phyloP scores from a whole-genome alignment of 2,329 filamentous ascomycete species.

The Alternaria triticina region DNA sequence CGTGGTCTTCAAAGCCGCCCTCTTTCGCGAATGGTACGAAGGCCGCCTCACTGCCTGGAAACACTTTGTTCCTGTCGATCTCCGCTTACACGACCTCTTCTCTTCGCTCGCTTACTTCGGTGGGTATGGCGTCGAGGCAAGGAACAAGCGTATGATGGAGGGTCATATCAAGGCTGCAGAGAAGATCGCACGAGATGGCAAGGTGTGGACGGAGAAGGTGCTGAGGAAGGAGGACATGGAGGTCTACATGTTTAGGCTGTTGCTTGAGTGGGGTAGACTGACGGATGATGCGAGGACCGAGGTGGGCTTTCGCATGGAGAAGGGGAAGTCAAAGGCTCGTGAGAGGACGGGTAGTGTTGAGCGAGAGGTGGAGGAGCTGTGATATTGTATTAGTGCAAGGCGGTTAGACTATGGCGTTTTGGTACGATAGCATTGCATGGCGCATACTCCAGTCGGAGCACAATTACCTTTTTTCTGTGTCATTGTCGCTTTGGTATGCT shows the following conservation, averaged over 20 bases:
- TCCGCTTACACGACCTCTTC: conserved; percentile 75
- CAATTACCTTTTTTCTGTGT: background rate
- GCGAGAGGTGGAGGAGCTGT: background rate
- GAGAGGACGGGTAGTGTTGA: conserved; percentile 3
- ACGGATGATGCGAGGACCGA: conserved; percentile 45
- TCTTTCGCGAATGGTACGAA: conserved; percentile 83
- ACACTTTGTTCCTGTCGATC: conserved; percentile 80
- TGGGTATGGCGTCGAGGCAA: conserved; percentile 34
- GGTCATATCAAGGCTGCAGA: conserved; percentile 36
- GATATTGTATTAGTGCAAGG: background rate
- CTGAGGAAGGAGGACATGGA: conserved; percentile 68
- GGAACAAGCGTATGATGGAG: conserved; percentile 37
- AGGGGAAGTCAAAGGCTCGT: conserved; percentile 7
- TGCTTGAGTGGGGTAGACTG: conserved; percentile 70
- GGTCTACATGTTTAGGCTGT: conserved; percentile 77
- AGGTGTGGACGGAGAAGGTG: conserved; percentile 45
- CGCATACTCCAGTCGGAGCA: background rate
- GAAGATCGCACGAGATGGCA: conserved; percentile 40
- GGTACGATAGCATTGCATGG: conserved; percentile 4
- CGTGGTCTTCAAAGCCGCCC: conserved; percentile 72
- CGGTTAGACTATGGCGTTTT: background rate
- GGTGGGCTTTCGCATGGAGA: conserved; percentile 40
- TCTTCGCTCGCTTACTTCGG: conserved; percentile 75
- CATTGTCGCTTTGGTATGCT: background rate
- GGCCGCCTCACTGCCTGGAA: conserved; percentile 76